Conservation (phyloP, 768 basidiomycete species). For the Daedaleopsis nitida region DNA sequence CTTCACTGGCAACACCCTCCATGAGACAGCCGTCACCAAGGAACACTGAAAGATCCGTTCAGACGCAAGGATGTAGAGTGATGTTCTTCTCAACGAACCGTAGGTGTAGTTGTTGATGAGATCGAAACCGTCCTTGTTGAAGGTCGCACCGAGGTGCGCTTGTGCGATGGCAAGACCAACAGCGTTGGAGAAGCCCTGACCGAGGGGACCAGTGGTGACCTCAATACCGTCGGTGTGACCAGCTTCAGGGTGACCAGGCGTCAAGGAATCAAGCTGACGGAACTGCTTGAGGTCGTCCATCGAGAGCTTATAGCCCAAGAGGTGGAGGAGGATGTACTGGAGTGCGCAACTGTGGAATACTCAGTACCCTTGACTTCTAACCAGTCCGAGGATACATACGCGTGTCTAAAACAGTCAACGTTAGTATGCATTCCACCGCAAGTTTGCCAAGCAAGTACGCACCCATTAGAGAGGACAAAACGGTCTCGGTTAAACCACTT, state of each 20-base stretch:
- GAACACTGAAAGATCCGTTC: slow-evolving; percentile 57
- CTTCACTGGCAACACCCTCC: slow-evolving; percentile 95
- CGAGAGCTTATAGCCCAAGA: slow-evolving; percentile 89
- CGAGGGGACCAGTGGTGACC: slow-evolving; percentile 95
- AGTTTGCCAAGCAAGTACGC: slow-evolving; percentile 30
- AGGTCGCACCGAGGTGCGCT: slow-evolving; percentile 86
- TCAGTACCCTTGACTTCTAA: neutral
- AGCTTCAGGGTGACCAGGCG: slow-evolving; percentile 91
- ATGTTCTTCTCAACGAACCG: slow-evolving; percentile 43
- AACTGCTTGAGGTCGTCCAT: slow-evolving; percentile 92
- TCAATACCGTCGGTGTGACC: slow-evolving; percentile 76
- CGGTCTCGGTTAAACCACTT: slow-evolving; percentile 97
- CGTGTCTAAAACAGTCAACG: slow-evolving; percentile 52
- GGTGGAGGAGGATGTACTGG: slow-evolving; percentile 90
- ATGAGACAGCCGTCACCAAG: slow-evolving; percentile 95
- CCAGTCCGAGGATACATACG: slow-evolving; percentile 48
- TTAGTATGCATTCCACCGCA: too few relatives aligned
- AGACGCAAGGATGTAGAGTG: neutral
- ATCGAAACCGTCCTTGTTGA: slow-evolving; percentile 83
- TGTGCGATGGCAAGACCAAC: slow-evolving; percentile 94
- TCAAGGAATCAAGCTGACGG: slow-evolving; percentile 87
- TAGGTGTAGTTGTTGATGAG: slow-evolving; percentile 89
- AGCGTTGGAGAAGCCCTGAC: slow-evolving; percentile 92
- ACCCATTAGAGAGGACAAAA: slow-evolving; percentile 97
- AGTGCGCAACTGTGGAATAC: slow-evolving; percentile 72